Evolutionary conservation across 2,329 filamentous ascomycete species (phyloP), one percentile per base, ranked within the genome.

Genomic region (Cordyceps cateniannulata): DNA sequence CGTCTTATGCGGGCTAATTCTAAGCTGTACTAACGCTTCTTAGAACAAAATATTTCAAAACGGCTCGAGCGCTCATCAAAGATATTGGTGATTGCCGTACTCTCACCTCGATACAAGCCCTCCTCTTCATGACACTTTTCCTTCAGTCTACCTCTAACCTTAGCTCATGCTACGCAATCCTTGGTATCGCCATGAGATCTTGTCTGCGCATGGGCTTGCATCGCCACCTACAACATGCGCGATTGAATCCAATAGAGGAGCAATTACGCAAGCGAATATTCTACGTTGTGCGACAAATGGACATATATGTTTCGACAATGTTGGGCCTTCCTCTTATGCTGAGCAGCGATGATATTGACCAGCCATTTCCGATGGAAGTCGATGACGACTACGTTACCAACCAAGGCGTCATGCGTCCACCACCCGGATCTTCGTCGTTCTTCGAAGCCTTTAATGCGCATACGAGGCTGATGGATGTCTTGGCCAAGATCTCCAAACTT

Each of bases 101-200:
- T 69, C 77, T 93, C 48, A 83, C 80, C 22, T 89, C 89, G 1
- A 76, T 93, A 9, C 90, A 95, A 71, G 85, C 88, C 2, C 80
- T 95, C 7, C 76, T 92, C 22, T 92, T 91, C 70, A 89, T 92
- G 81, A 88, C 92, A 53, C 76, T 93, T 3, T 95, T 93, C 69
- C 79, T 93, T 1, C 90, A 95, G 69, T 85, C 88, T 2, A 90
- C 90, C 2, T 89, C 89, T 10, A 90, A 91, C 69, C 76, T 93
- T 32, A 90, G 86, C 69, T 88, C 86, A 10, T 93, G 90, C 70
- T 93, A 93, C 72, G 85, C 89, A 0, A 92, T 91, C 66, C 82
- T 93, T 52, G 90, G 90, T 7, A 88, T 93, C 66, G 90, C 89
- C 2, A 77, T 93, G 53, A 84, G 89, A 55, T 88, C 88, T 7